Evolutionary conservation across 768 basidiomycete species (phyloP), one percentile per base, ranked within the genome.

Genomic region (Mycena amicta): DNA sequence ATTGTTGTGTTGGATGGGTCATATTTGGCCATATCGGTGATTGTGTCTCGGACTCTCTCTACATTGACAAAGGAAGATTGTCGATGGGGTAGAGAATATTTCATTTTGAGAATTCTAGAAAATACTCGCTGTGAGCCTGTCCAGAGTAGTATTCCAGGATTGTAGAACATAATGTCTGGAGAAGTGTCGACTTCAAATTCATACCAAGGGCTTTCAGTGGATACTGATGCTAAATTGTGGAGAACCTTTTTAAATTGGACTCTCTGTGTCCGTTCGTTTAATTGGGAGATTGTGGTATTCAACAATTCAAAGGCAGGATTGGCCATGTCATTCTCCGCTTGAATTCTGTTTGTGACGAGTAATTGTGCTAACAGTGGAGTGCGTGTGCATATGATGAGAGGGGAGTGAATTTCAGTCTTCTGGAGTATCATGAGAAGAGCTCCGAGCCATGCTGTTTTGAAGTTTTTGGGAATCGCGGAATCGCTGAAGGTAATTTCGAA

Each of bases 81-180:
- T 1, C 50, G 50, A 1, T 16, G 6, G 5, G 56, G 49, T 31
- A 15, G 28, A 6, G 20, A 13, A 4, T 41, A 20, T 18, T 28
- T 28, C 2, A 6, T 45, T 16, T 23, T 22, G 28, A 57, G 40
- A 16, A 51, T 41, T 25, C 52, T 43, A 15, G 50, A 51, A 23
- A 57, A 57, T 8, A 33, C 11, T 27, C 55, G 22, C 25, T 56
- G 55, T 1, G 50, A 43, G 22, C 56, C 56, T 15, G 12, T 25
- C 2, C 33, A 20, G 3, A 57, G 15, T 2, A 25, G 33, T 3
- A 57, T 45, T 6, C 56, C 50, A 0, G 39, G 26, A 15, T 3
- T 27, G 5, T 39, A 28, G 25, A 52, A 51, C 27, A 33, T 52
- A 18, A 51, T 18, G 16, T 52, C 56, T 29, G 50, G 39, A 13